Evolutionary conservation across 441 rosid genomes (phyloP).

Genomic region (Dalechampia spathulata): DNA sequence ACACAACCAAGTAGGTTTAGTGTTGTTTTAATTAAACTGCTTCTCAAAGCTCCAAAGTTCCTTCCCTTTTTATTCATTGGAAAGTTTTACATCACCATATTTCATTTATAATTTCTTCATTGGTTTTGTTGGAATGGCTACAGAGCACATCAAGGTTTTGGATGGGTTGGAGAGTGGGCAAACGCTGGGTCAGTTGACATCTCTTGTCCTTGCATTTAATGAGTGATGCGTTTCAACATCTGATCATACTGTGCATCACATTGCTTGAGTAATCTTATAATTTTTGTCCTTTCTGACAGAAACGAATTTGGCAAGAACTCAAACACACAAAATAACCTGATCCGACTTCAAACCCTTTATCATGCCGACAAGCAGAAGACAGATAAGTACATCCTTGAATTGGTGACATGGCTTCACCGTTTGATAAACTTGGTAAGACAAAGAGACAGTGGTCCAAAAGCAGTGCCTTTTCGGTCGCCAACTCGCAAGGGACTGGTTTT

Average conservation of each 20-base stretch:
- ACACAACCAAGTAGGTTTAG: conserved; percentile 48
- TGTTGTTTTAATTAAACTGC: background rate
- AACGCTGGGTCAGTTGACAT: conserved; percentile 53
- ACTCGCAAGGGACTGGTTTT: conserved; percentile 16
- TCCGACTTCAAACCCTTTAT: conserved; percentile 70
- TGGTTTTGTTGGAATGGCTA: conserved; percentile 14
- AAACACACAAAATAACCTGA: conserved; percentile 29
- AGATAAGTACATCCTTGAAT: conserved; percentile 62
- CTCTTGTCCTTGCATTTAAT: conserved; percentile 8
- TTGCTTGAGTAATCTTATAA: background rate
- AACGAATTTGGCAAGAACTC: conserved; percentile 51
- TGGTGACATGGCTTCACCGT: conserved; percentile 61
- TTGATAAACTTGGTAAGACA: conserved; percentile 44
- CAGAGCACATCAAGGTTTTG: conserved; percentile 96
- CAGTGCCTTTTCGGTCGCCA: conserved; percentile 24
- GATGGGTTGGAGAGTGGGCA: conserved; percentile 99
- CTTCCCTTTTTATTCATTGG: background rate
- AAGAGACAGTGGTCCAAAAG: conserved; percentile 33
- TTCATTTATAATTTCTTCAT: conserved; percentile 1
- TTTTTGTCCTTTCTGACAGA: conserved; percentile 28
- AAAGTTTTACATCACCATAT: background rate
- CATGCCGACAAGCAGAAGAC: conserved; percentile 66
- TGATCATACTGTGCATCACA: background rate
- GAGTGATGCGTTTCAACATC: no score
- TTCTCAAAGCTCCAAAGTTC: background rate